Evolutionary conservation across 352 stramenopile species (phyloP), one percentile per base, ranked within the genome.

Genomic region (Phytopythium mirpurense): DNA sequence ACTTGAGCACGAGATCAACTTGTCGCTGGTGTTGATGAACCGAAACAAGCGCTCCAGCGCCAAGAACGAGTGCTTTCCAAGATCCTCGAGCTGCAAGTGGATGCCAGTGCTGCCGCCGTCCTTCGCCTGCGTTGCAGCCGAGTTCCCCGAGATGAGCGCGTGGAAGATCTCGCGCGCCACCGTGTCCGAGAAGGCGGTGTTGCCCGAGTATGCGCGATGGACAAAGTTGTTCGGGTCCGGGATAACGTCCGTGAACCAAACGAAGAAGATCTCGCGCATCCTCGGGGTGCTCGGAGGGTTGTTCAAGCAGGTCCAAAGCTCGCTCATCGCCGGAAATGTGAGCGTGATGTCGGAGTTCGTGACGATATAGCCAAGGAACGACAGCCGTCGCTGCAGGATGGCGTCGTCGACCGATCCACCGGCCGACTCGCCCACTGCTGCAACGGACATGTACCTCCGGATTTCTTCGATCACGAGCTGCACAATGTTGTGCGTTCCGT

Each of bases 311-410:
- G 47, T 46, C 78, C 73, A 92, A 19, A 93, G 53, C 38, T 78
- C 62, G 24, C 72, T 67, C 6, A 92, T 63, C 42, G 82, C 57
- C n/a, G 74, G 59, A 34, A 78, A 87, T 49, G 78, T 63, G 43
- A 95, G 50, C 47, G 84, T 77, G 23, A 95, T 56, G 41, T 88
- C 76, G 1, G 78, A 88, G 23, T 81, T 79, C 2, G 76, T 94
- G 26, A 89, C 66, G 16, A 93, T 63, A 54, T 88, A 94, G 10
- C 68, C 69, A 19, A 94, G 71, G 63, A 93, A 94, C 19, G 59
- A 58, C n/a, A 94, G 59, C 2, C 81, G 73, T 24, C 79, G 81
- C 43, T 59, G 41, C 32, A 52, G 31, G 16, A 82, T 70, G 12
- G 61, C 44, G 4, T 37, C 34, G 26, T 56, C 21, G 27, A 26